Conservation (phyloP, 331 rosid species). For the Ulmus americana region DNA sequence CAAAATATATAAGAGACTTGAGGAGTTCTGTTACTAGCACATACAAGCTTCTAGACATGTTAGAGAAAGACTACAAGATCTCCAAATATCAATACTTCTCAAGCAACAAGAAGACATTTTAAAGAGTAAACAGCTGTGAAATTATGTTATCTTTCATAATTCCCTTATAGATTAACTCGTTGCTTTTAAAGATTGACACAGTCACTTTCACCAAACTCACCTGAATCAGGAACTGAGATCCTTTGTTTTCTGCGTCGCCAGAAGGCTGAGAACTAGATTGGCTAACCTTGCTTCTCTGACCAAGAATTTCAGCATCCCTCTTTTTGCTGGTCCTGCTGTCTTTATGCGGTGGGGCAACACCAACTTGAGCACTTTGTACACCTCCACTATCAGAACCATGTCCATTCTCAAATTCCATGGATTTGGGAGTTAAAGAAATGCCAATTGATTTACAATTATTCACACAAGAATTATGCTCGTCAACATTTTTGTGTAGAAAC, state of each 20-base stretch:
- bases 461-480: conserved; percentile 34
- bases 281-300: conserved; percentile 25
- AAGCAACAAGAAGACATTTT: no score
- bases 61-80: no score
- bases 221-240: conserved; percentile 74
- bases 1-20: neutral
- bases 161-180: no score
- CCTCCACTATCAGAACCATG: conserved; percentile 25
- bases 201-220: conserved; percentile 25
- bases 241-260: conserved; percentile 51
- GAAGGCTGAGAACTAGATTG: conserved; percentile 31
- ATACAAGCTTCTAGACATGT: no score
- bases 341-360: conserved; percentile 22
- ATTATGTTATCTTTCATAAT: no score
- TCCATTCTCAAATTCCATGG: conserved; percentile 30
- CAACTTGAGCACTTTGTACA: conserved; percentile 39
- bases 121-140: no score
- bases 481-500: conserved; percentile 26
- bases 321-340: conserved; percentile 29
- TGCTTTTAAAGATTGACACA: no score
- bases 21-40: no score
- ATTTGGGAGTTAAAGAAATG: conserved; percentile 20
- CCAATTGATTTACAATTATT: conserved; percentile 21
- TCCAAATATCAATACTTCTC: no score
- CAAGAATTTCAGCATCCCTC: conserved; percentile 27